Evolutionary conservation across 83 land plant genomes (phyloP).

Genomic region (Picea abies): DNA sequence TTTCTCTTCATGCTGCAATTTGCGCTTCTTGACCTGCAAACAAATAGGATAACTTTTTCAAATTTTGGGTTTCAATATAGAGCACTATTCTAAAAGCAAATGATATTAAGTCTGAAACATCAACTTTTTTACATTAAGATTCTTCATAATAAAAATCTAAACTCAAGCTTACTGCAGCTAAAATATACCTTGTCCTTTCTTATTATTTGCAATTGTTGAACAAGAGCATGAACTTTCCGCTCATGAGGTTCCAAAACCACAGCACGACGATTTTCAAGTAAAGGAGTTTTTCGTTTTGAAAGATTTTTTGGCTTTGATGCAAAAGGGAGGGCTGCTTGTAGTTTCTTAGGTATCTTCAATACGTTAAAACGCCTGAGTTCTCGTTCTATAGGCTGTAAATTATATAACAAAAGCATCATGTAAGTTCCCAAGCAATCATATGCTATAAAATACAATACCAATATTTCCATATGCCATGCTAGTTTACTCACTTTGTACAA

Average conservation of each 20-base stretch:
- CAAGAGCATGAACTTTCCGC: slow-evolving; percentile 75
- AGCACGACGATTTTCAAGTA: slow-evolving; percentile 67
- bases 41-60: not conserved
- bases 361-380: slow-evolving; percentile 82
- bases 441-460: not conserved
- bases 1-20: slow-evolving; percentile 64
- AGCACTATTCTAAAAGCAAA: not conserved
- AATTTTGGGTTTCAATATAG: not conserved
- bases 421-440: slow-evolving; percentile 4
- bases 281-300: slow-evolving; percentile 47
- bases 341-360: slow-evolving; percentile 72
- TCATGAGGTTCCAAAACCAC: slow-evolving; percentile 95
- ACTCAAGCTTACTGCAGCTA: not conserved
- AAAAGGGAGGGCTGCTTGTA: slow-evolving; percentile 89
- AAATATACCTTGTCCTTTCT: slow-evolving; percentile 69
- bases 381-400: slow-evolving; percentile 78
- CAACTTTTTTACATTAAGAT: too few relatives aligned
- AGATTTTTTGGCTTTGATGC: slow-evolving; percentile 83
- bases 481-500: slow-evolving; percentile 71
- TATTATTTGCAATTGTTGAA: slow-evolving; percentile 76
- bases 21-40: slow-evolving; percentile 78
- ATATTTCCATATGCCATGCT: not conserved
- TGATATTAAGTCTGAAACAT: not conserved
- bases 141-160: not conserved
- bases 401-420: slow-evolving; percentile 6